These are phyloP conservation scores for Plasmodium vinckei DNA, from an alignment of 169 alveolate species.

Conservation along the genomic window DNA sequence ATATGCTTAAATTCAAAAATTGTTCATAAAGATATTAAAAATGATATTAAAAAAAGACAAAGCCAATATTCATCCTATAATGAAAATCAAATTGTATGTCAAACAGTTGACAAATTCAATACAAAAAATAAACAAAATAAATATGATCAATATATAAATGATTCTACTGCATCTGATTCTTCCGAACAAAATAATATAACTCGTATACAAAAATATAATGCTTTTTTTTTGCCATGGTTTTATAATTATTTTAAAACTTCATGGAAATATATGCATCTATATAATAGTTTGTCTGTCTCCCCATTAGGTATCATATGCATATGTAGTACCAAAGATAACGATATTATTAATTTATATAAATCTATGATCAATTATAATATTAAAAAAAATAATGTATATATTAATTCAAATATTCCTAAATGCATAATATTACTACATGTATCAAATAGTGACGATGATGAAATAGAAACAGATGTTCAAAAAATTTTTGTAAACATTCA, in stretches of 20 bases:
- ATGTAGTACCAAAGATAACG: constrained; percentile 42
- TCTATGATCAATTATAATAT: constrained; percentile 27
- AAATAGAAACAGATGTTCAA: constrained; percentile 66
- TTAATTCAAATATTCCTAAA: constrained; percentile 25
- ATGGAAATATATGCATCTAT: constrained; percentile 44
- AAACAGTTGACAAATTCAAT: background rate
- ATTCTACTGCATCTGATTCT: too few species aligned
- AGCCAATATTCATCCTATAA: background rate
- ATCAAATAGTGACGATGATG: constrained; percentile 47
- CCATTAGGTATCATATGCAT: constrained; percentile 48
- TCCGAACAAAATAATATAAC: constrained; percentile 1
- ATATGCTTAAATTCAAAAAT: constrained; percentile 42
- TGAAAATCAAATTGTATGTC: background rate
- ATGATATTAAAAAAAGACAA: constrained; percentile 3
- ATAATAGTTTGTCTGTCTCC: constrained; percentile 21
- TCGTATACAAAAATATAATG: constrained; percentile 48
- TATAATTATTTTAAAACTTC: constrained; percentile 46
- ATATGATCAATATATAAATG: background rate
- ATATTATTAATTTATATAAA: constrained; percentile 40
- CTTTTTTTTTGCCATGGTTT: constrained; percentile 67
- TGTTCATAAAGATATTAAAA: constrained; percentile 12
- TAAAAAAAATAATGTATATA: constrained; percentile 6
- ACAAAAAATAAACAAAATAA: background rate
- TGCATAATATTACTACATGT: constrained; percentile 51
- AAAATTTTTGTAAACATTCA: constrained; percentile 55